Evolutionary conservation across 169 alveolate genomes (phyloP).

Genomic region (Plasmodium coatneyi): DNA sequence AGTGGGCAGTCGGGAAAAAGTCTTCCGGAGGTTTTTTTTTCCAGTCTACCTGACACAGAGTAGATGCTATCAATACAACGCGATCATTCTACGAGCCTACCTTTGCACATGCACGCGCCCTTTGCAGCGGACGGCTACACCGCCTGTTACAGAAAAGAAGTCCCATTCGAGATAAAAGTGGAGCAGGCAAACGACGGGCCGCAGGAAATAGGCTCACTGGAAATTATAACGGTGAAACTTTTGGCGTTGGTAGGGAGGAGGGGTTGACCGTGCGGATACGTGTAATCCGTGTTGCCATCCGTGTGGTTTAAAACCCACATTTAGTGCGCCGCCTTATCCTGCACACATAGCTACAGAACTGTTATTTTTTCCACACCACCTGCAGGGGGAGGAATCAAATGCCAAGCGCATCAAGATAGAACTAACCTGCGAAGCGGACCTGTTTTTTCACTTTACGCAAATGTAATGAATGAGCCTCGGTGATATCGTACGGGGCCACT

Average conservation of each 20-base stretch:
- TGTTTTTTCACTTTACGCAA: slow-evolving; percentile 95
- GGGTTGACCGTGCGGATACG: neutral
- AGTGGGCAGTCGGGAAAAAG: neutral
- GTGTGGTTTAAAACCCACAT: neutral
- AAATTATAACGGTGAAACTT: slow-evolving; percentile 90
- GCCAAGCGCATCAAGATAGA: slow-evolving; percentile 91
- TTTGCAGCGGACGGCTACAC: slow-evolving; percentile 91
- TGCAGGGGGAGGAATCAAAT: slow-evolving; percentile 89
- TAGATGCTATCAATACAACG: neutral
- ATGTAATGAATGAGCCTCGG: slow-evolving; percentile 34
- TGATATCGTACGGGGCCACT: neutral
- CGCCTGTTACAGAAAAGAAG: slow-evolving; percentile 91
- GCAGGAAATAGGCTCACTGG: slow-evolving; percentile 91
- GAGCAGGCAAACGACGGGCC: slow-evolving; percentile 85
- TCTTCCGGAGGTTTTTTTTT: neutral
- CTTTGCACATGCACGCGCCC: neutral
- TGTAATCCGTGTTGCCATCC: neutral
- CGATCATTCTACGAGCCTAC: neutral
- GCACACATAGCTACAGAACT: neutral
- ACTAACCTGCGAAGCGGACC: slow-evolving; percentile 93
- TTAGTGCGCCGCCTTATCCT: neutral
- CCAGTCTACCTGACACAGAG: neutral
- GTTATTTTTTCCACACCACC: neutral
- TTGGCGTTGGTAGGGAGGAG: slow-evolving; percentile 83
- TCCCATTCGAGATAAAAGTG: slow-evolving; percentile 93